Evolutionary conservation across 129 eudicot genomes (phyloP), one percentile per base, ranked within the genome.

Genomic region (Flaveria ramosissima): DNA sequence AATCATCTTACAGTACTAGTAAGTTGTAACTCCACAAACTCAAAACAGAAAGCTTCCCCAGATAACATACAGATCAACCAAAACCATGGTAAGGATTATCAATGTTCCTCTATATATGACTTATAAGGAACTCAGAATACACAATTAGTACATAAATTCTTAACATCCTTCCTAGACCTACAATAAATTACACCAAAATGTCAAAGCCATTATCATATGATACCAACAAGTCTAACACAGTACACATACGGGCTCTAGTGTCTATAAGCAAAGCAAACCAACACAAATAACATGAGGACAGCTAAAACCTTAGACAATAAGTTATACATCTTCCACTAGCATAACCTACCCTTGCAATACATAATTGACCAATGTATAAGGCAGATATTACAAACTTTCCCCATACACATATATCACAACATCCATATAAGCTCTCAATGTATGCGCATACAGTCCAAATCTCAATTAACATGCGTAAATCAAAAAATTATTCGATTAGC

Each of bases 1-100:
- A 63, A 48, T 47, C 72, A 63, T 14, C 20, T 48, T 17, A 59
- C 70, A 43, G 23, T 73, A 42, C 68, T 11, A 3, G 39, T 32
- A 4, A 32, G 39, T 32, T 41, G 56, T 42, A 74, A 60, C 41
- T 74, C 56, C 17, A 45, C 7, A 41, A 67, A 21, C 57, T 77
- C 36, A 67, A 50, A 36, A 8, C 67, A 36, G 16, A 32, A 51
- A 51, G 74, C 67, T 66, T 76, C n/a, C 56, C 42, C 73, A 36
- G 50, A 76, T 51, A 9, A 50, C 26, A 55, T 66, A 47, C 66
- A 76, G 56, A 20, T 52, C 56, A 76, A 53, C 80, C 24, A 66
- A 52, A 21, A 65, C 42, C 21, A 0, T 2, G 21, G 36, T 48
- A 53, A n/a, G 21, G 21, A 1, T 26, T 65, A 24, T 9, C 19